phyloP scores from a whole-genome alignment of 257 asterid genomes.

The Capsicum rhomboideum region DNA sequence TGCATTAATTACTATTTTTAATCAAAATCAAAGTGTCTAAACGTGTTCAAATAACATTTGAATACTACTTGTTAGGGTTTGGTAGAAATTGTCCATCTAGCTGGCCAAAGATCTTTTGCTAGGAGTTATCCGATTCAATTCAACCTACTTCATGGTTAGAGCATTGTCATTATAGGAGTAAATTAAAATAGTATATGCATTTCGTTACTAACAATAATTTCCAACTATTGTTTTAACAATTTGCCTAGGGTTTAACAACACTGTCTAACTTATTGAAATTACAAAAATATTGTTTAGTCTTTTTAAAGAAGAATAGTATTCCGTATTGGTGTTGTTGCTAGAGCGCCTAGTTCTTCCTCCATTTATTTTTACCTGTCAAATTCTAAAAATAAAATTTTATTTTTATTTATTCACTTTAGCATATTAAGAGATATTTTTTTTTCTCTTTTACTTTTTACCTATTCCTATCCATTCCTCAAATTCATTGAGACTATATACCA shows the following conservation, averaged over 20 bases:
- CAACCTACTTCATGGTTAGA: background rate
- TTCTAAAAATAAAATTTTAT: background rate
- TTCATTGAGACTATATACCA: background rate
- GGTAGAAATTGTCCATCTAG: background rate
- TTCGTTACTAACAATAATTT: background rate
- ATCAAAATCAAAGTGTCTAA: background rate
- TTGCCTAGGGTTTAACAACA: background rate
- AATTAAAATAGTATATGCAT: no score
- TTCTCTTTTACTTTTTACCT: background rate
- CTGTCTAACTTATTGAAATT: background rate
- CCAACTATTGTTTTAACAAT: background rate
- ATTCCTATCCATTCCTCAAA: no score
- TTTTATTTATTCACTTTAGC: background rate
- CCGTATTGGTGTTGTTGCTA: background rate
- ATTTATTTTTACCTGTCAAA: background rate
- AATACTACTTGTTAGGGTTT: background rate
- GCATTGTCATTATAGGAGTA: background rate
- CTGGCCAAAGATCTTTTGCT: background rate
- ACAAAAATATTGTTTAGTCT: background rate
- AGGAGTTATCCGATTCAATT: background rate
- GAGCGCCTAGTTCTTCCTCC: background rate
- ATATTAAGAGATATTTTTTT: background rate
- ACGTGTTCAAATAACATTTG: background rate
- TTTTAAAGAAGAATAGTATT: background rate
- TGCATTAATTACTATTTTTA: background rate